Percentiles rank a stretch among this genome's conserved stretches.
Conservation (phyloP, 768 basidiomycete species). For the Trametes maxima region DNA sequence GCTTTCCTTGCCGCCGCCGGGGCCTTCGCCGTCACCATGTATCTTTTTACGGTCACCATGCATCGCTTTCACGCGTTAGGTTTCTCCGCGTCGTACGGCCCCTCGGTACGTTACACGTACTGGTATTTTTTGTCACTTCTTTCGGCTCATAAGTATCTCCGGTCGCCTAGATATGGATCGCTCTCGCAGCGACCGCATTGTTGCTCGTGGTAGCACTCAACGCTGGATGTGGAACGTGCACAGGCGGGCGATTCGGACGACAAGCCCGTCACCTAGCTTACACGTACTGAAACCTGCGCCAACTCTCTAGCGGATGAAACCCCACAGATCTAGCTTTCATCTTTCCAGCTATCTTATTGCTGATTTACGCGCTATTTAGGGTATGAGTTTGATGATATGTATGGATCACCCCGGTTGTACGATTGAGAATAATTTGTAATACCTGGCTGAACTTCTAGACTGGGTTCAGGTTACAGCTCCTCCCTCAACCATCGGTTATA, state of each 20-base stretch:
- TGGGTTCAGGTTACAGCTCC: too few relatives aligned
- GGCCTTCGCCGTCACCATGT: conserved; percentile 26
- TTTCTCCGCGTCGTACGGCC: conserved; percentile 11
- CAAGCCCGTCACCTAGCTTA: conserved; percentile 20
- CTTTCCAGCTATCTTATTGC: conserved; percentile 3
- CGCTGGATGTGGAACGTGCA: conserved; percentile 27
- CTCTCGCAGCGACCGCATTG: conserved; percentile 24
- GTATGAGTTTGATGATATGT: not conserved
- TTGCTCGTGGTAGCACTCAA: conserved; percentile 26
- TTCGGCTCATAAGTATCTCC: not conserved
- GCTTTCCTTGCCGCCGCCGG: conserved; percentile 24
- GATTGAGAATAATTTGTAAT: too few relatives aligned
- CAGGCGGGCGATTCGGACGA: conserved; percentile 27
- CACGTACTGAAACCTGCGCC: conserved; percentile 14
- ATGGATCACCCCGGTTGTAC: not conserved
- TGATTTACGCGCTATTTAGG: conserved; percentile 9
- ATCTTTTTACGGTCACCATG: conserved; percentile 24
- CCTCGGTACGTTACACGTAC: not conserved
- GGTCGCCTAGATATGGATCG: conserved; percentile 31
- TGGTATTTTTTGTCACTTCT: conserved; percentile 3
- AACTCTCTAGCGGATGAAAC: too few relatives aligned
- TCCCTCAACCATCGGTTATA: too few relatives aligned
- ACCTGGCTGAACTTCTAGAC: too few relatives aligned
- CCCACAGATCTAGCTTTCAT: not conserved
- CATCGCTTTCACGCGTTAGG: conserved; percentile 24